Conservation (phyloP, 305 asterid genomes). For the Solanum aculeatissimum region DNA sequence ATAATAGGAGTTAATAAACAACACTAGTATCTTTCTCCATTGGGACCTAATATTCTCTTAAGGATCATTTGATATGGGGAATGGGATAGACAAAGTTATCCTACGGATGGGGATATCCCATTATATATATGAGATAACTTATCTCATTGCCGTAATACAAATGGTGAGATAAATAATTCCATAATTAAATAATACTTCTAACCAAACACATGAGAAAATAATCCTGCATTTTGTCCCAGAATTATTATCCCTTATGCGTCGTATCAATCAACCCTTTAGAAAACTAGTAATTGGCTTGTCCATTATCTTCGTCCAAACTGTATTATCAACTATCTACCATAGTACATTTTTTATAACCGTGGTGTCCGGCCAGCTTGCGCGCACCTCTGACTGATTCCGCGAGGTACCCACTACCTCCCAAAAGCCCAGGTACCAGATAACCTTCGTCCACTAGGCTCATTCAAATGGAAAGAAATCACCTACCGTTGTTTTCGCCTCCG, state of each 20-base stretch:
- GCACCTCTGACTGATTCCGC: not conserved
- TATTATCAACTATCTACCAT: not conserved
- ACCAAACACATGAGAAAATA: not conserved
- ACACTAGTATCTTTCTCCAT: not conserved
- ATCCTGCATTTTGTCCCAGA: not conserved
- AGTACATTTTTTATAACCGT: not conserved
- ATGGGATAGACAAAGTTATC: not conserved
- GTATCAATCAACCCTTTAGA: not conserved
- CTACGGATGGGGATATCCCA: not conserved
- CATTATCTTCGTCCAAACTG: not conserved
- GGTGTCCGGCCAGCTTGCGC: not conserved
- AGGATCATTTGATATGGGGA: not conserved
- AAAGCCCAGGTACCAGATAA: not conserved
- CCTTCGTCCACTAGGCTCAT: not conserved
- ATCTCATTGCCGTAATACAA: not conserved
- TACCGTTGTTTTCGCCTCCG: not conserved
- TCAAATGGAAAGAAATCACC: not conserved
- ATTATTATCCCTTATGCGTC: not conserved
- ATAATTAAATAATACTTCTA: not conserved
- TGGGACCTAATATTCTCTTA: not conserved
- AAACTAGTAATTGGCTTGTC: not conserved
- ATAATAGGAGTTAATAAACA: not conserved
- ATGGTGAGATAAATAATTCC: not conserved
- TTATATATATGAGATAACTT: not conserved
- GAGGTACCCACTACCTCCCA: not conserved